Evolutionary conservation across 805 yeast species (phyloP).

Genomic region (Cyberlindnera euphorbiiphila): DNA sequence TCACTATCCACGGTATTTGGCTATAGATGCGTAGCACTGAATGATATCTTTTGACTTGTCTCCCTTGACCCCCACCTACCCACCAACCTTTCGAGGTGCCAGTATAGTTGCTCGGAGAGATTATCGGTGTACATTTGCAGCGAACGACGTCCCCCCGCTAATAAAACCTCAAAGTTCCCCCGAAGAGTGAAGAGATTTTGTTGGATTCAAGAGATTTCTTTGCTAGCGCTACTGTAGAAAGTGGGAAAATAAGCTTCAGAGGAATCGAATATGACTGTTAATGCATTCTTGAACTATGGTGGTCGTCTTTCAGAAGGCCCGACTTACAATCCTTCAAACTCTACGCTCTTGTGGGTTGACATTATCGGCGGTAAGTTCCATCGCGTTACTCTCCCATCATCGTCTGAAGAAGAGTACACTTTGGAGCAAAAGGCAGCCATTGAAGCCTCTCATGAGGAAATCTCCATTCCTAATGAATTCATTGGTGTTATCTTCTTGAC

Average conservation of each 20-base stretch:
- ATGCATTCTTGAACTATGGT: conserved; percentile 18
- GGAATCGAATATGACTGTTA: neutral
- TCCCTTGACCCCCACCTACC: too few species aligned
- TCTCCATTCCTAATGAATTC: conserved; percentile 38
- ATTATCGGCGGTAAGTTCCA: conserved; percentile 35
- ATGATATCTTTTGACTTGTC: too few species aligned
- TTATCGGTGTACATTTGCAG: too few species aligned
- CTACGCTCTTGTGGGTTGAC: conserved; percentile 44
- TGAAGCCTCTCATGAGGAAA: conserved; percentile 34
- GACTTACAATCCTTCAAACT: conserved; percentile 54
- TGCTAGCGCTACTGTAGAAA: too few species aligned
- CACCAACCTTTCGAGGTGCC: too few species aligned
- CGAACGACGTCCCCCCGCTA: too few species aligned
- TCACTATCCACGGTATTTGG: too few species aligned
- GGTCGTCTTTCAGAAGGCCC: conserved; percentile 63
- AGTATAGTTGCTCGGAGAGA: too few species aligned
- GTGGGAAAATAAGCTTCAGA: too few species aligned
- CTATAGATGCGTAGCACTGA: too few species aligned
- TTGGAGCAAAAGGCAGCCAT: conserved; percentile 24
- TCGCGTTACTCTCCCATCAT: conserved; percentile 27
- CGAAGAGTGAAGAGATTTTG: too few species aligned
- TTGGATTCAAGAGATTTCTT: too few species aligned
- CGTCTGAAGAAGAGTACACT: conserved; percentile 26
- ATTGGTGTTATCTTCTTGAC: conserved; percentile 77
- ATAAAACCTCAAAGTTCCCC: neutral